Conservation (phyloP, 371 early-diverging fungal species). For the Basidiobolus meristosporus region DNA sequence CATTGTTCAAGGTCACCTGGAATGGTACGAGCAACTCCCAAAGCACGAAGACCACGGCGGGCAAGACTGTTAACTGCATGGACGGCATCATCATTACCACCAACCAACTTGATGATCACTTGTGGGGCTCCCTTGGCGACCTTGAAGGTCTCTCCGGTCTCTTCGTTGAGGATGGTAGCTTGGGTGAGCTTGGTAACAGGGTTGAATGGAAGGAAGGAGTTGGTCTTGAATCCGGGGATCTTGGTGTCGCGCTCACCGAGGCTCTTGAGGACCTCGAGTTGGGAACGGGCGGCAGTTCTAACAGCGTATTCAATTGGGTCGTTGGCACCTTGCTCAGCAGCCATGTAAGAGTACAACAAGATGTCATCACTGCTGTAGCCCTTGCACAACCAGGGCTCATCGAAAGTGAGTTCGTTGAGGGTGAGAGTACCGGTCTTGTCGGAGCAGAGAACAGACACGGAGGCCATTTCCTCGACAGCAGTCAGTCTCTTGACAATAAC, state of each 20-base stretch:
- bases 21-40: conserved; percentile 72
- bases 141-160: conserved; percentile 44
- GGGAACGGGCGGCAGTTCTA: conserved; percentile 56
- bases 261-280: conserved; percentile 38
- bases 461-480: no score
- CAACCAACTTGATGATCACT: conserved; percentile 64
- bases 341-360: conserved; percentile 65
- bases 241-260: conserved; percentile 31
- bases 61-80: conserved; percentile 66
- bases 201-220: conserved; percentile 61
- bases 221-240: conserved; percentile 72
- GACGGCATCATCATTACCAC: conserved; percentile 57
- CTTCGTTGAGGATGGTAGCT: conserved; percentile 54
- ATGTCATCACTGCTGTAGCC: no score
- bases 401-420: conserved; percentile 75
- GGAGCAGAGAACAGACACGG: no score
- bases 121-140: conserved; percentile 92
- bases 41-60: conserved; percentile 68
- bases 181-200: conserved; percentile 87
- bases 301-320: conserved; percentile 86
- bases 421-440: conserved; percentile 97
- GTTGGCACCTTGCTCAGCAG: conserved; percentile 76
- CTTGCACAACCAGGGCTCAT: conserved; percentile 67
- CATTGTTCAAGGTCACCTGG: conserved; percentile 43
- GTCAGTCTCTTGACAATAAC: conserved; percentile 90